Percentiles rank a stretch among this genome's conserved stretches.
These are phyloP conservation scores for Tolypocladium nubicola DNA, from an alignment of 2,329 filamentous ascomycete species.

Conservation along the genomic window DNA sequence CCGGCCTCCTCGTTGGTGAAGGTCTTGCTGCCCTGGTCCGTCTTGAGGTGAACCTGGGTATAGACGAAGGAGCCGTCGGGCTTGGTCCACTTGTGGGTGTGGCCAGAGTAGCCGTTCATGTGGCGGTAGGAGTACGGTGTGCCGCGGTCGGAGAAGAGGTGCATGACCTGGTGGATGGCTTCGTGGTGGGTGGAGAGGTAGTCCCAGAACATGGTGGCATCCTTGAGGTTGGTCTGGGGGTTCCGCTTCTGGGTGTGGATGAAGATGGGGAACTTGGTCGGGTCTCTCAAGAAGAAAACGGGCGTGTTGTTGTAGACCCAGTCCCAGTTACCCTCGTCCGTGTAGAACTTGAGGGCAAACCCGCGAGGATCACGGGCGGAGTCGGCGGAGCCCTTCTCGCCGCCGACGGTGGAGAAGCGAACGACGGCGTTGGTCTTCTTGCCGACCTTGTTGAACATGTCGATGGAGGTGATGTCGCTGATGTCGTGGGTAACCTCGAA, in stretches of 20 bases:
- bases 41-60: conserved; percentile 53
- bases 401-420: conserved; percentile 63
- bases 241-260: conserved; percentile 72
- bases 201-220: conserved; percentile 49
- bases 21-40: conserved; percentile 51
- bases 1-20: conserved; percentile 47
- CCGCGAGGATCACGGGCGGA: conserved; percentile 60
- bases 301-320: conserved; percentile 70
- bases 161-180: conserved; percentile 53
- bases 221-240: conserved; percentile 59
- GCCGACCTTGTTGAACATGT: conserved; percentile 40
- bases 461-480: conserved; percentile 42
- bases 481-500: conserved; percentile 51
- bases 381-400: conserved; percentile 55
- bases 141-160: conserved; percentile 55
- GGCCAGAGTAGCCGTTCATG: conserved; percentile 58
- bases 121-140: conserved; percentile 55
- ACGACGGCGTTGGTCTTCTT: conserved; percentile 48
- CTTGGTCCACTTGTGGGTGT: conserved; percentile 58
- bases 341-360: conserved; percentile 50
- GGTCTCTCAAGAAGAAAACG: conserved; percentile 67
- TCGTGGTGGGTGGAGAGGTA: conserved; percentile 49
- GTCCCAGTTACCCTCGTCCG: conserved; percentile 62
- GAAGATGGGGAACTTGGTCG: conserved; percentile 63
- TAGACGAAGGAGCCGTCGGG: conserved; percentile 56